Base-by-base conservation (phyloP, 202 grass and related monocot species). In the Panicum virgatum region DNA sequence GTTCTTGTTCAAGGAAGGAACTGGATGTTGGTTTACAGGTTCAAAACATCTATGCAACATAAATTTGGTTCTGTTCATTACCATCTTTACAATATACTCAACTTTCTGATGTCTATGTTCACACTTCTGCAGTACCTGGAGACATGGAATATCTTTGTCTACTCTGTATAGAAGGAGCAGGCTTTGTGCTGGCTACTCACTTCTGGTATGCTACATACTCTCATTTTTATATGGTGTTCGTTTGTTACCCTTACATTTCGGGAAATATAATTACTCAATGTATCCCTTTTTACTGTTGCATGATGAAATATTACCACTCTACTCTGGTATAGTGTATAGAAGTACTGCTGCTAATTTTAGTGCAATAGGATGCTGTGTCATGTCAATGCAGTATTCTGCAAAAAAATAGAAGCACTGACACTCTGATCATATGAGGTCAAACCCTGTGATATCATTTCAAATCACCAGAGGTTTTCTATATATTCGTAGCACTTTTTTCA, bases 21-120 rank as follows among this genome's bases (percentile, higher is more conserved):
- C 54, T 98, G 96, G 96, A 80, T 98, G 53, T 64, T 98, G 64
- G 73, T 98, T 56, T 98, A 98, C 86, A 98, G 96, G 96, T 98
- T 38, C 7, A 12, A 43, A 30, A 20, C 9, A 76, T 42, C 20
- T 72, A 6, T 66, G 1, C 27, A 64, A 66, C 45, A 61, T 39
- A 57, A 65, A 60, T 69, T 32, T 54, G 5, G 54, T 75, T n/a
- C 34, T 39, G 36, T 16, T 51, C 46, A 82, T 45, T 82, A 25
- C 27, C 37, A 40, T 80, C 45, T 63, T 72, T 56, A 10, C 7
- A 15, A 13, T 69, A 10, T 72, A 22, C 12, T 38, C 54, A 30
- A 30, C 3, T 30, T 30, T 26, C 23, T 46, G 18, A 82, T 83
- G 18, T 66, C 6, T 76, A 76, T 86, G 42, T 53, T 76, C 29